Percentiles rank a stretch among this genome's conserved stretches.
These are phyloP conservation scores for Boletus hoseneyae DNA, from an alignment of 1,284 basidiomycete species.

Conservation along the genomic window DNA sequence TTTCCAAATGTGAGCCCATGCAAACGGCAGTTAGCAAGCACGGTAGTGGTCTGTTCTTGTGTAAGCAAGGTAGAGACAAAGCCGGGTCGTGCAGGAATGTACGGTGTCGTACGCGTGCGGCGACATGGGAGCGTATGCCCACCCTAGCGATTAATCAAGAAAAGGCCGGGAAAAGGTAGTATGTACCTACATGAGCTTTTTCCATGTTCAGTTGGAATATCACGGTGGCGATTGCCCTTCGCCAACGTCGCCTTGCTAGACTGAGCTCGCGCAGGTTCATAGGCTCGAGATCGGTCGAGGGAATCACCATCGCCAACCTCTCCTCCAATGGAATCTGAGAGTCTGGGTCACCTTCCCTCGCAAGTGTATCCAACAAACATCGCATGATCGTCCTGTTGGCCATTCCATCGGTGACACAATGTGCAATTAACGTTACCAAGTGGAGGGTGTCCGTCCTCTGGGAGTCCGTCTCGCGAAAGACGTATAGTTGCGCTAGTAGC, in stretches of 20 bases:
- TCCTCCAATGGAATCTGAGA: constrained; percentile 24
- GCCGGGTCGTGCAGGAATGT: constrained; percentile 36
- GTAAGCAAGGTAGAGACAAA: too few species aligned
- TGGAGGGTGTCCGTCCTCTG: constrained; percentile 15
- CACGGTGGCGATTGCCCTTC: constrained; percentile 43
- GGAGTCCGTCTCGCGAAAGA: too few species aligned
- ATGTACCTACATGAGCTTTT: constrained; percentile 29
- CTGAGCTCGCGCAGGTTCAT: constrained; percentile 27
- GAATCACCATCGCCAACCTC: constrained; percentile 22
- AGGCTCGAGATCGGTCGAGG: constrained; percentile 41
- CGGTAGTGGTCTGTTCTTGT: not conserved
- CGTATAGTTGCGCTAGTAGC: too few species aligned
- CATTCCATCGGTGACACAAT: constrained; percentile 19
- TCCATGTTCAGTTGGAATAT: constrained; percentile 34
- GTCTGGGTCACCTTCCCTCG: not conserved
- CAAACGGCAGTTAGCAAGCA: not conserved
- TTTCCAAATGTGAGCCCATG: not conserved
- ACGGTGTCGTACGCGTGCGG: constrained; percentile 34
- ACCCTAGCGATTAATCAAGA: constrained; percentile 21
- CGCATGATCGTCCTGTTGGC: constrained; percentile 15
- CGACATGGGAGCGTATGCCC: constrained; percentile 38
- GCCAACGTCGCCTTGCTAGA: constrained; percentile 43
- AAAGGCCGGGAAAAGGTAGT: not conserved
- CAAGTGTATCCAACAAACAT: constrained; percentile 39
- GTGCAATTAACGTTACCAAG: constrained; percentile 16